A percentile compares a stretch with the other conserved stretches of the same genome.
Conservation (phyloP, 2,329 filamentous ascomycete genomes). For the Phaeosphaeria sp. region DNA sequence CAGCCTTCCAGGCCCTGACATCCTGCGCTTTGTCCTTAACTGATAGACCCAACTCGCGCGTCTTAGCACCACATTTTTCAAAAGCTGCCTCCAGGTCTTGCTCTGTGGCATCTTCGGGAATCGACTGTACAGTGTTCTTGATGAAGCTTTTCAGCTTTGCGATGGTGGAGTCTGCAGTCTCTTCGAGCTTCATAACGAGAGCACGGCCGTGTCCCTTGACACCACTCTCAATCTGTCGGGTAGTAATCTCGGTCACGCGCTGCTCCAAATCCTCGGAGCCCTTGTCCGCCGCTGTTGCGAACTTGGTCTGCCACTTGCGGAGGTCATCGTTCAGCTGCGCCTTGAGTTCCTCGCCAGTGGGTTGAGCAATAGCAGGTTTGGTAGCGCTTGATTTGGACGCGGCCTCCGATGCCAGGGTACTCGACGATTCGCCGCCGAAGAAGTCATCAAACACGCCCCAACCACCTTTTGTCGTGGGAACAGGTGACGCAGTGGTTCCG, state of each 20-base stretch:
- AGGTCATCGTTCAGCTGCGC: constrained; percentile 78
- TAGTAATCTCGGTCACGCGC: constrained; percentile 74
- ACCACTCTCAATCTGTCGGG: constrained; percentile 70
- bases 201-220: constrained; percentile 70
- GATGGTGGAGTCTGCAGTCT: constrained; percentile 70
- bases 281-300: constrained; percentile 83
- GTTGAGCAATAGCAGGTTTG: constrained; percentile 29
- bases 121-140: constrained; percentile 57
- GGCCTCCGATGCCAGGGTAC: constrained; percentile 19
- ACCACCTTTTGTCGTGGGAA: constrained; percentile 30
- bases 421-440: constrained; percentile 34
- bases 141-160: constrained; percentile 72
- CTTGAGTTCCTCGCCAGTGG: constrained; percentile 53
- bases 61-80: constrained; percentile 60
- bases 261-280: constrained; percentile 73
- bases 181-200: constrained; percentile 72
- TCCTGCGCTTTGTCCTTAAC: constrained; percentile 81
- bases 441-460: constrained; percentile 42
- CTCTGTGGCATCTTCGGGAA: constrained; percentile 66
- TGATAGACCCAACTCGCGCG: constrained; percentile 72
- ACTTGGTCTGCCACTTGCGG: constrained; percentile 85
- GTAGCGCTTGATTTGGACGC: constrained; percentile 21
- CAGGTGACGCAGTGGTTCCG: constrained; percentile 24
- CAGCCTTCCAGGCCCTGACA: constrained; percentile 77
- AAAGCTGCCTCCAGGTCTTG: constrained; percentile 60